Evolutionary conservation across 2,329 filamentous ascomycete species (phyloP), one percentile per base, ranked within the genome.

Genomic region (Diaporthe sp.): DNA sequence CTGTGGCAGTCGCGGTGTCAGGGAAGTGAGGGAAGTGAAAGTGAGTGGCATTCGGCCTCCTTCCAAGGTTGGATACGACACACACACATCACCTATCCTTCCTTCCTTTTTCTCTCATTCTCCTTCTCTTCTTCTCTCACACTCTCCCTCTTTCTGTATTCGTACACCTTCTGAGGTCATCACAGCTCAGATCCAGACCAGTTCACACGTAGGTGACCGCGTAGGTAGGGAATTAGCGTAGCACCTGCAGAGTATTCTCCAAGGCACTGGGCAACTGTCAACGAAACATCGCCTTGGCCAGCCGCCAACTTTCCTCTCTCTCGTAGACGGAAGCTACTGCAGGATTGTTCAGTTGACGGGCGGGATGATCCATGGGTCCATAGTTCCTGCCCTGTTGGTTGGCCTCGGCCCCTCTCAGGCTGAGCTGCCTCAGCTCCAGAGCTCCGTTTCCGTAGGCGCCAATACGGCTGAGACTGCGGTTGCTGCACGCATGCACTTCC

Each of bases 241-340:
- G 6, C 47, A 68, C 49, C 63, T 68, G 44, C 63, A 68, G 28
- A 68, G 44, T 22, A 31, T 53, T 51, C 15, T 9, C 44, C 4
- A 17, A 39, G 31, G 31, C 7, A 12, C 44, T 25, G 44, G 44
- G 28, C 63, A 28, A 44, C 13, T 44, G 58, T 20, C 57, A 67
- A 67, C 42, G 28, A 31, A 31, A 44, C 28, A 34, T 44, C 2
- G 13, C 20, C 25, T 34, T 49, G 61, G n/a, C 42, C 61, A 67
- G 28, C 61, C 34, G 17, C 42, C 61, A 67, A 34, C 25, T 39
- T 51, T 37, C 22, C 13, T 42, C 42, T 12, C 34, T 55, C 65
- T 28, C 8, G 49, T 55, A 55, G 31, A 53, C 65, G 65, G 65
- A 70, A 70, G 65, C 65, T 70, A 70, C 65, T 70, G 65, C 65